A percentile compares a stretch with the other conserved stretches of the same genome.
Conservation (phyloP, 75 land plant genomes). For the Sequoia sempervirens region DNA sequence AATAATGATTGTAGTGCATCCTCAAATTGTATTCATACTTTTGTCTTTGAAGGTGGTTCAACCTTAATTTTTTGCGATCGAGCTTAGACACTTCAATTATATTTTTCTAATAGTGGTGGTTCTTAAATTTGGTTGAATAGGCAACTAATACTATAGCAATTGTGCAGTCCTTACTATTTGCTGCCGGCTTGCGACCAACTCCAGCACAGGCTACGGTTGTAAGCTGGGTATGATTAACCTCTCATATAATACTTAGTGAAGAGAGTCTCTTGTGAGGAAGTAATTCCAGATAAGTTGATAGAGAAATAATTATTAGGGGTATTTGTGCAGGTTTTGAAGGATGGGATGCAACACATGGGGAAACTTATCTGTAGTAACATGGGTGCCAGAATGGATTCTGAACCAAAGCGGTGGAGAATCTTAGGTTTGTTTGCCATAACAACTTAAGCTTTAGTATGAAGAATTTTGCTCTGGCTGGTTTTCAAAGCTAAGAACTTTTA, state of each 20-base stretch:
- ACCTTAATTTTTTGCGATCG: background rate
- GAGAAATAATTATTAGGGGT: background rate
- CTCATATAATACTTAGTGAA: background rate
- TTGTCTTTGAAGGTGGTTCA: background rate
- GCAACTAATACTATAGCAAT: constrained; percentile 10
- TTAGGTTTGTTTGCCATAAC: constrained; percentile 49
- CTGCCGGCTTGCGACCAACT: constrained; percentile 97
- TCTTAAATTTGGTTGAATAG: background rate
- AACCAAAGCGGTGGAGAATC: constrained; percentile 97
- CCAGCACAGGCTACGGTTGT: constrained; percentile 97
- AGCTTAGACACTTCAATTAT: background rate
- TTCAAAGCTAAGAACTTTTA: background rate
- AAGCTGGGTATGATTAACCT: constrained; percentile 78
- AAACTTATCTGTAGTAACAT: constrained; percentile 90
- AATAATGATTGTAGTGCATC: background rate
- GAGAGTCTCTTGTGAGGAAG: background rate
- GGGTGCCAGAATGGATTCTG: constrained; percentile 99
- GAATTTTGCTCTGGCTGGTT: background rate
- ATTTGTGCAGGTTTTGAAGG: constrained; percentile 70
- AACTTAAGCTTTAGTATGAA: background rate
- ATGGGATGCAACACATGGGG: constrained; percentile 98
- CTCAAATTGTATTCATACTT: constrained; percentile 2
- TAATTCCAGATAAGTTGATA: background rate
- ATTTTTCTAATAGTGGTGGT: background rate
- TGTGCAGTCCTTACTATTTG: constrained; percentile 91